Evolutionary conservation across 306 rosid species (phyloP).

Genomic region (Geum urbanum): DNA sequence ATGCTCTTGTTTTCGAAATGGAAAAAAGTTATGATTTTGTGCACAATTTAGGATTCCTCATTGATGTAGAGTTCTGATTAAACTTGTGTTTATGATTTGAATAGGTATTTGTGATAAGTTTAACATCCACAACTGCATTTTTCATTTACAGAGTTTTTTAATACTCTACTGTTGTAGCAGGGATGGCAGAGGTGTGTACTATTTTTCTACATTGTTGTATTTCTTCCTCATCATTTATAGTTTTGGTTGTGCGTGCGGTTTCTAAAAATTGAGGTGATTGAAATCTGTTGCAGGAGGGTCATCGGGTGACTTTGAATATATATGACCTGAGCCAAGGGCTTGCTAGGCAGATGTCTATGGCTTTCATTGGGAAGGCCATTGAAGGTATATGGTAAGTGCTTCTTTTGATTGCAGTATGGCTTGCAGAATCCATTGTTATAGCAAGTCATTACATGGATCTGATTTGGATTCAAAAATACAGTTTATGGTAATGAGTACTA

Average conservation of each 20-base stretch:
- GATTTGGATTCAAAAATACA: conserved; percentile 8
- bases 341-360: conserved; percentile 72
- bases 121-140: background rate
- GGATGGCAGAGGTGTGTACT: conserved; percentile 74
- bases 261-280: background rate
- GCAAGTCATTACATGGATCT: background rate
- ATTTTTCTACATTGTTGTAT: background rate
- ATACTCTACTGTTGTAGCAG: background rate
- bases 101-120: conserved; percentile 8
- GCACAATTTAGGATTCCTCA: background rate
- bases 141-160: background rate
- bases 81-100: conserved; percentile 5
- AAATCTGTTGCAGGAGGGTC: conserved; percentile 62
- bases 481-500: conserved; percentile 85
- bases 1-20: too few species aligned
- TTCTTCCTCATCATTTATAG: background rate
- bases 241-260: background rate
- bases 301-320: conserved; percentile 65
- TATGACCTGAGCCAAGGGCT: conserved; percentile 96
- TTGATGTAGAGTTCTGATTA: background rate
- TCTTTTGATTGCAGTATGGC: background rate
- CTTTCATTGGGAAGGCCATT: conserved; percentile 83
- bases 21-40: too few species aligned
- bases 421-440: background rate
- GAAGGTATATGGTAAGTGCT: conserved; percentile 82